A percentile compares a stretch with the other conserved stretches of the same genome.
Evolutionary conservation across 768 basidiomycete genomes (phyloP).

Genomic region (Podaxis sp.): DNA sequence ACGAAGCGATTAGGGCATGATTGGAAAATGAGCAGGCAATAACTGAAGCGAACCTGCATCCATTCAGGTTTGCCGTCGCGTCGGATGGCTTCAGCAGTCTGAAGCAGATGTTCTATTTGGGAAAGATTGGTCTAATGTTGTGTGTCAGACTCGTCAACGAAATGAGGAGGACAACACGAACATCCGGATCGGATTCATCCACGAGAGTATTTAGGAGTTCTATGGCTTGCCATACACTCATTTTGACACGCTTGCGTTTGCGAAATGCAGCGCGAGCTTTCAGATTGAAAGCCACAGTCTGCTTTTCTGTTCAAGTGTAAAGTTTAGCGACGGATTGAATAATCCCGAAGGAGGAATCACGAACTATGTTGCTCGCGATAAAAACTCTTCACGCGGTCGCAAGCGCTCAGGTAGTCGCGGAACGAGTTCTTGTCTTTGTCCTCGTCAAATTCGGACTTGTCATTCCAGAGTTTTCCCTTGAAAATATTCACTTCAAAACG

Average conservation of each 20-base stretch:
- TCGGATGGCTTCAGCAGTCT: conserved; percentile 89
- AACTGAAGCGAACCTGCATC: conserved; percentile 64
- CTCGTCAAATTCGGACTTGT: conserved; percentile 55
- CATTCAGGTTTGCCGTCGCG: conserved; percentile 86
- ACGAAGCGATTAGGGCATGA: neutral
- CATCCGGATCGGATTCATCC: conserved; percentile 91
- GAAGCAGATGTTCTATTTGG: conserved; percentile 89
- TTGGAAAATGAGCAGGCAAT: neutral
- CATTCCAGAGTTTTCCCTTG: conserved; percentile 62
- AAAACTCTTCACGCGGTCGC: conserved; percentile 75
- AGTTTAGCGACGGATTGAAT: neutral
- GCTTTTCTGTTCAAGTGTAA: conserved; percentile 57
- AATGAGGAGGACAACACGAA: conserved; percentile 28
- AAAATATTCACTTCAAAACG: conserved; percentile 59
- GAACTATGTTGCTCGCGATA: conserved; percentile 79
- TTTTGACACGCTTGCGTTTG: conserved; percentile 63
- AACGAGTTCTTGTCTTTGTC: conserved; percentile 67
- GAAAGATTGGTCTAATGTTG: conserved; percentile 62
- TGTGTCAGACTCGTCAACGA: conserved; percentile 21
- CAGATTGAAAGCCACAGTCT: conserved; percentile 85
- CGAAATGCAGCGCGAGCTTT: conserved; percentile 75
- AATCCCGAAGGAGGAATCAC: conserved; percentile 2
- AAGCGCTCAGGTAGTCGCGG: conserved; percentile 73
- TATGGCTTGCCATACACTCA: conserved; percentile 87
- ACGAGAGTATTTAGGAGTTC: conserved; percentile 84